Percentiles rank a stretch among this genome's conserved stretches.
Conservation (phyloP, 1,284 basidiomycete species). For the Malassezia vespertilionis region DNA sequence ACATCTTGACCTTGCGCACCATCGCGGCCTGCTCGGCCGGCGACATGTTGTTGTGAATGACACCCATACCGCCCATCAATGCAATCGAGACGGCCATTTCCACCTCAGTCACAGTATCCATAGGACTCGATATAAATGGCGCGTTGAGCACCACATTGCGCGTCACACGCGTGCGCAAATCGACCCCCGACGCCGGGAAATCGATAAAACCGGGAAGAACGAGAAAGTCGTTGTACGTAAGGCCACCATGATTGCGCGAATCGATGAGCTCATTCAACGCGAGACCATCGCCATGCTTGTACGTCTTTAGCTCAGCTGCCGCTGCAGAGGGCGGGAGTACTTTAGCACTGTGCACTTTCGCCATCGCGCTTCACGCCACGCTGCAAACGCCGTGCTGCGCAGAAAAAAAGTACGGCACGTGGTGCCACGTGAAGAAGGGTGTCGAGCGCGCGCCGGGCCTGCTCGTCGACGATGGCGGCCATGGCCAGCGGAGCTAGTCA, state of each 20-base stretch:
- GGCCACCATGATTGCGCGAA: constrained; percentile 72
- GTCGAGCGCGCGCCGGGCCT: not conserved
- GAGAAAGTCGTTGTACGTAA: constrained; percentile 67
- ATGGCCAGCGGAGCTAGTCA: not conserved
- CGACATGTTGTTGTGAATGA: constrained; percentile 95
- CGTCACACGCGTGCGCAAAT: constrained; percentile 75
- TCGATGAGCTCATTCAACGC: constrained; percentile 79
- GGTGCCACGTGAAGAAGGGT: constrained; percentile 11
- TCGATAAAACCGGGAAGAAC: constrained; percentile 80
- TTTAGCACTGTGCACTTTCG: constrained; percentile 14
- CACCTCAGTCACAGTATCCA: constrained; percentile 97
- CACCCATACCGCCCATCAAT: constrained; percentile 78
- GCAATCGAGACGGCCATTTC: constrained; percentile 73
- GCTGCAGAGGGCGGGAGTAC: constrained; percentile 35
- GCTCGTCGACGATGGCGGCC: not conserved
- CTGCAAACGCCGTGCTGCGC: not conserved
- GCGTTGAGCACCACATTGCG: constrained; percentile 86
- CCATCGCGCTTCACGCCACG: constrained; percentile 5
- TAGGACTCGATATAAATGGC: constrained; percentile 93
- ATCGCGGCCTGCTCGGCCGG: constrained; percentile 81
- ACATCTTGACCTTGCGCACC: constrained; percentile 91
- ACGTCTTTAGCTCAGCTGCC: constrained; percentile 50
- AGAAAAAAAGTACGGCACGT: constrained; percentile 11
- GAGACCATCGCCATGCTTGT: constrained; percentile 72
- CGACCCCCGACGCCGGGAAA: constrained; percentile 71